A percentile compares a stretch with the other conserved stretches of the same genome.
These are phyloP conservation scores for Ophiostoma sp. DNA, from an alignment of 2,329 filamentous ascomycete genomes.

Conservation along the genomic window DNA sequence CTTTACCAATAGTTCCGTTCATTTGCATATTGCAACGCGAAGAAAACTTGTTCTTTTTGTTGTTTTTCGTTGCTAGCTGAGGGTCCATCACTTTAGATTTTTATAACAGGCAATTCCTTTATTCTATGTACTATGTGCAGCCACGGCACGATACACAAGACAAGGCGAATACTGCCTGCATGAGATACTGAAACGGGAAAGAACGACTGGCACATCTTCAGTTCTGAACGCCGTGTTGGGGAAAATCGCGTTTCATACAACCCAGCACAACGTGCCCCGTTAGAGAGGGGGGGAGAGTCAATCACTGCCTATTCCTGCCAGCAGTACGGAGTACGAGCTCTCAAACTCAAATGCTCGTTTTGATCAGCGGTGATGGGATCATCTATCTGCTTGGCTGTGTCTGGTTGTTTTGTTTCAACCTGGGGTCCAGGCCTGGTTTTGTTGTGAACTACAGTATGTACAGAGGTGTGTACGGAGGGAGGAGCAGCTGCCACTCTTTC, in stretches of 20 bases:
- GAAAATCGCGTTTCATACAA: background rate
- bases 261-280: background rate
- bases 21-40: background rate
- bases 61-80: background rate
- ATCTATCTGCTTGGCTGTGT: background rate
- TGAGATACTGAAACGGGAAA: background rate
- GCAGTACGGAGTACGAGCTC: background rate
- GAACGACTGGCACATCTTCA: background rate
- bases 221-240: background rate
- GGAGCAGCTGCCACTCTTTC: background rate
- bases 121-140: no score
- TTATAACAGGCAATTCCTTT: no score
- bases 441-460: background rate
- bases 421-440: background rate
- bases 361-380: background rate
- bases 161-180: background rate
- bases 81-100: background rate
- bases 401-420: background rate
- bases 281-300: background rate
- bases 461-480: background rate
- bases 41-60: background rate
- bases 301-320: conserved; percentile 2
- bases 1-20: background rate
- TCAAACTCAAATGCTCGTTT: background rate
- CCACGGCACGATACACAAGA: background rate